Percentiles rank a stretch among this genome's conserved stretches.
Evolutionary conservation across 495 filamentous ascomycete species (phyloP).

Genomic region (Pseudomonodictys pantanalensis): DNA sequence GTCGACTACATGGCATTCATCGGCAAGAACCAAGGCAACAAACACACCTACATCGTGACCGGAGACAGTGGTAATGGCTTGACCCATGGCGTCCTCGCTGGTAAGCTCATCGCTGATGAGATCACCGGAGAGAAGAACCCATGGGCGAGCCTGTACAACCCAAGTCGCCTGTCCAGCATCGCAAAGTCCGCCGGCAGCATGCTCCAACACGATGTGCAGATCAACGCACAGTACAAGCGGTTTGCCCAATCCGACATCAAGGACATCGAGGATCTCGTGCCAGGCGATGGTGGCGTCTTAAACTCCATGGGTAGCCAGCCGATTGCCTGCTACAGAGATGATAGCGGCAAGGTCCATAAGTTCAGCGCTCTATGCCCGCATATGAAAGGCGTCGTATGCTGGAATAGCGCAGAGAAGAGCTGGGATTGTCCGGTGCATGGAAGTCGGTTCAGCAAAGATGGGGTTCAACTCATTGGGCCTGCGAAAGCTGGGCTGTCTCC

Average conservation of each 20-base stretch:
- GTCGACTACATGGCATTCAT: slow-evolving; percentile 56
- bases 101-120: slow-evolving; percentile 53
- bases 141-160: slow-evolving; percentile 52
- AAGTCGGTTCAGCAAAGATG: slow-evolving; percentile 53
- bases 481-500: slow-evolving; percentile 43
- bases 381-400: slow-evolving; percentile 54
- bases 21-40: slow-evolving; percentile 54
- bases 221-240: slow-evolving; percentile 57
- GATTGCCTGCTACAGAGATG: slow-evolving; percentile 57
- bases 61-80: slow-evolving; percentile 61
- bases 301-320: slow-evolving; percentile 47
- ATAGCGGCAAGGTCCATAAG: slow-evolving; percentile 48
- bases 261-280: slow-evolving; percentile 56
- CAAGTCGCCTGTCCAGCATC: slow-evolving; percentile 46
- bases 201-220: slow-evolving; percentile 48
- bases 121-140: slow-evolving; percentile 49
- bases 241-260: slow-evolving; percentile 53
- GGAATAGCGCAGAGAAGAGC: slow-evolving; percentile 55
- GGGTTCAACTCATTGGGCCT: slow-evolving; percentile 52
- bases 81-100: slow-evolving; percentile 55
- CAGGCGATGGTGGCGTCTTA: slow-evolving; percentile 52
- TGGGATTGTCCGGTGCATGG: slow-evolving; percentile 56
- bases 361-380: slow-evolving; percentile 58
- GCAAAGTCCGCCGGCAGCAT: slow-evolving; percentile 43
- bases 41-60: slow-evolving; percentile 53